phyloP scores from a whole-genome alignment of 75 land plant species.

The Picea sitchensis region DNA sequence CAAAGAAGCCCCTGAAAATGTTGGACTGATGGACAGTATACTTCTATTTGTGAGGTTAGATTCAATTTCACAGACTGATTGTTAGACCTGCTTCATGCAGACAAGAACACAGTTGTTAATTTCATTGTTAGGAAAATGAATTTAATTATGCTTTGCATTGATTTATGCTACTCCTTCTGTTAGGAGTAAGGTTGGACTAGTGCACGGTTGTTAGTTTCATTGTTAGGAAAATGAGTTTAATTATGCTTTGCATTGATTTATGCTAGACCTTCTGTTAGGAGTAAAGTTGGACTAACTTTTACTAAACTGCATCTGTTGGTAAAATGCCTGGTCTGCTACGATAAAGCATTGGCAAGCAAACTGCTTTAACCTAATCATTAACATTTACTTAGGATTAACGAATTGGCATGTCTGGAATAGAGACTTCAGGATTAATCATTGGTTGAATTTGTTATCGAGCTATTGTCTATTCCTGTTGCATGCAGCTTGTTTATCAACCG shows the following conservation, averaged over 20 bases:
- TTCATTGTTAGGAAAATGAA: neutral
- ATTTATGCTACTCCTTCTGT: neutral
- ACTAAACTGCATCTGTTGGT: neutral
- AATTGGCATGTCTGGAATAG: neutral
- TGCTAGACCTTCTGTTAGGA: conserved; percentile 1
- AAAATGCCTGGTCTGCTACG: neutral
- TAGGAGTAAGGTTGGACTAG: neutral
- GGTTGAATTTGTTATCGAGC: neutral
- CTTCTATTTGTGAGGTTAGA: conserved; percentile 58
- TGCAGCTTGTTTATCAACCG: conserved; percentile 46
- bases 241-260: neutral
- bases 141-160: neutral
- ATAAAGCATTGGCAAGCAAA: neutral
- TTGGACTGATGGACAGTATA: conserved; percentile 59
- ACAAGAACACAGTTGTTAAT: neutral
- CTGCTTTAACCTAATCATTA: neutral
- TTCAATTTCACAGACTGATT: neutral
- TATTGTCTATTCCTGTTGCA: conserved; percentile 5
- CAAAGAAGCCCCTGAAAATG: conserved; percentile 33
- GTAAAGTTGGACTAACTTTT: neutral
- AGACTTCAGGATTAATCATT: neutral
- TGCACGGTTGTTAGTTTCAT: conserved; percentile 4
- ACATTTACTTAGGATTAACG: neutral
- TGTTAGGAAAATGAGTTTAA: neutral
- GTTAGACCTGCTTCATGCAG: neutral